Base-by-base conservation (phyloP, 2,329 filamentous ascomycete species). In the Pseudogymnoascus sp. region DNA sequence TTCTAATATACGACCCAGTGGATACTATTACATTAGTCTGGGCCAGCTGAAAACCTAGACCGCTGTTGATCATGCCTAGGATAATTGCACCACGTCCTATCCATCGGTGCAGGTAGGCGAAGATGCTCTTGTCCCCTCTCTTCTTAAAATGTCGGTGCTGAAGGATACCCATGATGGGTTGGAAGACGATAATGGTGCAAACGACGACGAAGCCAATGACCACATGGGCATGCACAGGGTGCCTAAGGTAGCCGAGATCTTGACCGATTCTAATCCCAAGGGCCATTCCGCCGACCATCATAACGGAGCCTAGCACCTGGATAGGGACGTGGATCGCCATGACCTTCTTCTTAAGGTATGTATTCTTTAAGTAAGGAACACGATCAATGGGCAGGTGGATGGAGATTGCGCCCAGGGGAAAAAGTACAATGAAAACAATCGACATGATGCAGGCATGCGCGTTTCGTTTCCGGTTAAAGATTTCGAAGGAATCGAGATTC, bases 51-150 rank as follows among this genome's bases (percentile, higher is more conserved):
- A 64, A 63, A 23, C 63, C 63, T 21, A 64, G 63, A 37, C 63
- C 63, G 41, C 37, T 59, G 35, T 64, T 64, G 61, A 63, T 63
- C 59, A 62, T 43, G 31, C 63, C 63, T 14, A 64, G n/a, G 11
- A 64, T n/a, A 41, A 64, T 59, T 16, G 63, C 61, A 28, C 8
- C 33, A 21, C 63, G 63, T 18, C 63, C 63, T 21, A 63, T 25
- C 61, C 61, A 64, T 40, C 63, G 61, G 37, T 64, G 63, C 16
- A 64, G 23, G 25, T 64, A 64, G 38, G 16, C 63, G 45, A 63
- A 64, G 21, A 58, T n/a, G 23, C 60, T 63, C 33, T 59, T 63
- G 31, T 38, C 28, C 16, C 61, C 62, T 18, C 37, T 63, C 35
- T 59, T 63, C 61, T 63, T 64, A 43, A 63, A 64, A 41, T 63